Evolutionary conservation across 2,329 filamentous ascomycete genomes (phyloP).

Genomic region (Penicillium sp.): DNA sequence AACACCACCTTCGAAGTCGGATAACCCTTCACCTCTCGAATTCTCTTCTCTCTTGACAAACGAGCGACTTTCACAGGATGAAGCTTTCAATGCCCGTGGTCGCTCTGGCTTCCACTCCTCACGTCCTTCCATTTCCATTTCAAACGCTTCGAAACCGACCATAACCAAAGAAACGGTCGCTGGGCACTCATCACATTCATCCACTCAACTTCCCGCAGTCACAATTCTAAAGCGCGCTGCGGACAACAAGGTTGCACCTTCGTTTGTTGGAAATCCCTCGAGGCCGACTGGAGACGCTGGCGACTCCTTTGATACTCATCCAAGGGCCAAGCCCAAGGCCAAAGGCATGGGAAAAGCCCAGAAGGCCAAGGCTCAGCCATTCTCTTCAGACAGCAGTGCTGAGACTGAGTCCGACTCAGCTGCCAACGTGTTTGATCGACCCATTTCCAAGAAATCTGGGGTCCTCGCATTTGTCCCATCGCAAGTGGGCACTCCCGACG

Average conservation of each 20-base stretch:
- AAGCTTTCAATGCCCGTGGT: too few relatives aligned
- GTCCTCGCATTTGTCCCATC: constrained; percentile 24
- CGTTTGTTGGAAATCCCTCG: constrained; percentile 1
- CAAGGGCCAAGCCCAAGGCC: constrained; percentile 4
- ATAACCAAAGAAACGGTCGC: constrained; percentile 1
- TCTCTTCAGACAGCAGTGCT: constrained; percentile 24
- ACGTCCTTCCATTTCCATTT: not conserved
- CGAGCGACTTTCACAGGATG: not conserved
- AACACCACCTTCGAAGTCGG: not conserved
- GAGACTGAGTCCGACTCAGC: constrained; percentile 30
- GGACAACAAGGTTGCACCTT: not conserved
- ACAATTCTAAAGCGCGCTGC: constrained; percentile 13
- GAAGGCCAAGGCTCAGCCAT: constrained; percentile 10
- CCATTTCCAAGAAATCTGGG: constrained; percentile 15
- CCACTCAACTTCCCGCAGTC: constrained; percentile 5
- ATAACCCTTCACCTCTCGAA: not conserved
- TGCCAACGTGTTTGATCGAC: constrained; percentile 29
- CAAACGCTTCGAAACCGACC: not conserved
- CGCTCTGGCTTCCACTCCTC: not conserved
- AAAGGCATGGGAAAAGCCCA: constrained; percentile 6
- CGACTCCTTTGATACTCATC: not conserved
- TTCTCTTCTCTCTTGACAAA: not conserved
- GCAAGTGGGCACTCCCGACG: constrained; percentile 20
- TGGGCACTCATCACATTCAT: not conserved
- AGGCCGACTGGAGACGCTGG: too few relatives aligned